Evolutionary conservation across 306 rosid species (phyloP).

Genomic region (Prunus campanulata): DNA sequence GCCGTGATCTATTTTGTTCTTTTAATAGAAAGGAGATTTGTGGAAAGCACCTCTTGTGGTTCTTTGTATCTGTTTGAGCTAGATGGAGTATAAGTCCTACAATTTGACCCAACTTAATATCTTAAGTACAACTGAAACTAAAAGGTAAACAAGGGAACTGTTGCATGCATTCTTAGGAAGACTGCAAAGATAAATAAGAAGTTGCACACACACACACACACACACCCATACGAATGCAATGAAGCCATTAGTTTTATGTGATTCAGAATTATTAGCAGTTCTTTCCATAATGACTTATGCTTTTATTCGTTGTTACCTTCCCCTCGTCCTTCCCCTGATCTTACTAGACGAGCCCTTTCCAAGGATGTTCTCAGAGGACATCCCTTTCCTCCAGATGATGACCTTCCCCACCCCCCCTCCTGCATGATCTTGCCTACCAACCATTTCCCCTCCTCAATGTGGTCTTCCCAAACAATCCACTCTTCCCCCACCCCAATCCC

Average conservation of each 20-base stretch:
- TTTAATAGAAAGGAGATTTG: background rate
- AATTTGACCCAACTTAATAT: background rate
- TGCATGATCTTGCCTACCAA: too few relatives aligned
- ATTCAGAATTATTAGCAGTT: background rate
- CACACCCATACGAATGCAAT: background rate
- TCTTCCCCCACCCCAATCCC: too few relatives aligned
- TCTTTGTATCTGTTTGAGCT: background rate
- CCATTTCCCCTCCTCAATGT: too few relatives aligned
- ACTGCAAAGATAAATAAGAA: background rate
- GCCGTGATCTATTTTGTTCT: background rate
- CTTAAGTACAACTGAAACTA: background rate
- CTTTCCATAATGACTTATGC: background rate
- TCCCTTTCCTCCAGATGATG: too few relatives aligned
- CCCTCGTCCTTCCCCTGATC: too few relatives aligned
- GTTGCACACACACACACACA: background rate
- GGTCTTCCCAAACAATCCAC: too few relatives aligned
- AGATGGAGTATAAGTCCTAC: too few relatives aligned
- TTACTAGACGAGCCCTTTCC: too few relatives aligned
- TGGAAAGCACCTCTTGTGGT: background rate
- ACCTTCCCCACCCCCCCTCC: too few relatives aligned
- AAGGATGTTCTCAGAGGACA: too few relatives aligned
- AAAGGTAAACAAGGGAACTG: background rate
- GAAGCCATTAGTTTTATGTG: background rate
- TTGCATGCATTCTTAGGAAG: background rate
- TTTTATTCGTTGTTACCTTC: background rate